Conservation (phyloP, 2,329 filamentous ascomycete species). For the Pseudogymnoascus sp. region DNA sequence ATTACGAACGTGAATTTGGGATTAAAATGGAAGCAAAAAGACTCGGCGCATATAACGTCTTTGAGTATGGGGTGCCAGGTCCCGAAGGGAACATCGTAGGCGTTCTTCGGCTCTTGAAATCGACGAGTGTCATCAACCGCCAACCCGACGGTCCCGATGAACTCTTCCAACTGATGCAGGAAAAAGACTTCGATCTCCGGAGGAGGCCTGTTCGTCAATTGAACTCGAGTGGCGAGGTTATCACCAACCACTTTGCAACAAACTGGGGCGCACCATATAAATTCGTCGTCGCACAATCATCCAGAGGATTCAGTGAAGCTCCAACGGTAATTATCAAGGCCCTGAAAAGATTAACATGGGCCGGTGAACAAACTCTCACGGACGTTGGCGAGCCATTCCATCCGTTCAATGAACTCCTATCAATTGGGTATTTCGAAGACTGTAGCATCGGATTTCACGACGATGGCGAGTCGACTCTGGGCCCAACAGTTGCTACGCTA, state of each 20-base stretch:
- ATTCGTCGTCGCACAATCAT: conserved; percentile 50
- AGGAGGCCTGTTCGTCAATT: conserved; percentile 33
- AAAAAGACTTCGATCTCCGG: conserved; percentile 37
- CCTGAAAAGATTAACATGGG: conserved; percentile 49
- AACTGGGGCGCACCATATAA: conserved; percentile 55
- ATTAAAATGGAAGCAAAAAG: not conserved
- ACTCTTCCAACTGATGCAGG: conserved; percentile 47
- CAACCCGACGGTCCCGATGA: conserved; percentile 51
- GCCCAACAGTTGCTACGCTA: conserved; percentile 53
- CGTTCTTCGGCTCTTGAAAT: conserved; percentile 47
- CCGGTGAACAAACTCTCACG: conserved; percentile 36
- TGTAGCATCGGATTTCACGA: conserved; percentile 57
- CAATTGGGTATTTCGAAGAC: conserved; percentile 54
- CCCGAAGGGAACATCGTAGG: conserved; percentile 35
- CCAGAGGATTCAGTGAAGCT: conserved; percentile 41
- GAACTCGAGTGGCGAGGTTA: conserved; percentile 33
- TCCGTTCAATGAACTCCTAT: conserved; percentile 57
- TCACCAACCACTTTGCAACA: conserved; percentile 45
- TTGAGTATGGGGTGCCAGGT: conserved; percentile 41
- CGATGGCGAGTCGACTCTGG: conserved; percentile 56
- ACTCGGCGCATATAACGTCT: conserved; percentile 25
- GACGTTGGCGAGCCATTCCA: conserved; percentile 19
- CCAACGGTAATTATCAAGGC: conserved; percentile 41
- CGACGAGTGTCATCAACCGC: conserved; percentile 44
- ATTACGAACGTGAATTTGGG: not conserved